Evolutionary conservation across 2,329 filamentous ascomycete species (phyloP), one percentile per base, ranked within the genome.

Genomic region (Venturiaceae sp.): DNA sequence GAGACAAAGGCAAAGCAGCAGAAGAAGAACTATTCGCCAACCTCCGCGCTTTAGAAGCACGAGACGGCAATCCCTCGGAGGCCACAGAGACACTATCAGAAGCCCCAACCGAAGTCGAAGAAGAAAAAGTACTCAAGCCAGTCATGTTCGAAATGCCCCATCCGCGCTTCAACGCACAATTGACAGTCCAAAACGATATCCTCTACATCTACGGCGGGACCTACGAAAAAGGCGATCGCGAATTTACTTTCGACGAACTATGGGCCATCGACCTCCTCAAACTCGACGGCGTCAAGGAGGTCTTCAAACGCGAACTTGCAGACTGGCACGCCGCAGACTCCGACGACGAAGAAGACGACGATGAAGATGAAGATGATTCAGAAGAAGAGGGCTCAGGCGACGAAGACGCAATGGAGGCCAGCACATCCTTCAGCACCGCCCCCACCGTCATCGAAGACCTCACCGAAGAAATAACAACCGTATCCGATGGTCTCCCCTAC

Each of bases 181-280:
- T 97, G 39, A 84, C 92, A 0, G 90, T 97, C 0, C 92, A 97
- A 72, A 90, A 92, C 63, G 94, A 99, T 69, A 84, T 89, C 8
- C 79, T 97, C 1, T 99, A 92, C 73, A 90, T 97, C 57, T 97
- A 95, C 67, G 92, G 94, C 32, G 94, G 94, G 19, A 99, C 92
- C 0, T 96, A 88, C 66, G 94, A 99, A 69, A 94, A 95, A 69
- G 92, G 90, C 19, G 94, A 99, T 66, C 83, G 90, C 23, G 94
- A 99, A 71, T 96, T 88, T 67, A 97, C 92, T 0, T 96, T 97
- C 71, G 92, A 96, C 65, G 94, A 99, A 66, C 79, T 99, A 72
- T 95, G 95, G 73, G 86, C 90, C 2, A 85, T 97, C 60, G 91
- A 99, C 67, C 78, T 99, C n/a, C 92, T 87, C 60, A 96, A 96